Percentiles rank a stretch among this genome's conserved stretches.
Evolutionary conservation across 2,329 filamentous ascomycete species (phyloP).

Genomic region (Celoporthe dispersa): DNA sequence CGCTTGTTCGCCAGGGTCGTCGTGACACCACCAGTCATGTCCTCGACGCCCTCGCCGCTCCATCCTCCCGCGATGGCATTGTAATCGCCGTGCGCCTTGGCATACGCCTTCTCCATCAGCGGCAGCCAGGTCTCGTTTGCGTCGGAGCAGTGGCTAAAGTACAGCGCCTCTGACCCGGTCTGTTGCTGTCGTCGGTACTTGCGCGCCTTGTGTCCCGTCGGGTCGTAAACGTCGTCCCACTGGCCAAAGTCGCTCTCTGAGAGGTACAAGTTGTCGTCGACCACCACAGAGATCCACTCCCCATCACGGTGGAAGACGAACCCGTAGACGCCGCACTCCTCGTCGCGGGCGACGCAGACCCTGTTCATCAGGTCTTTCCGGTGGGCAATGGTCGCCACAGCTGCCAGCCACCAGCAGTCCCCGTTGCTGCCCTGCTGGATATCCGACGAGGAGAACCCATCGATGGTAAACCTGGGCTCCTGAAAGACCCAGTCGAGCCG

Average conservation of each 20-base stretch:
- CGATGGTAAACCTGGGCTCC: constrained; percentile 45
- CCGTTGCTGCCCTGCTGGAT: constrained; percentile 53
- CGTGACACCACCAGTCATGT: constrained; percentile 61
- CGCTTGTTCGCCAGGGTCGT: constrained; percentile 59
- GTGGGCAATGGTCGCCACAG: constrained; percentile 69
- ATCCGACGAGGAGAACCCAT: constrained; percentile 46
- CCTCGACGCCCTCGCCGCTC: constrained; percentile 56
- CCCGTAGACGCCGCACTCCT: constrained; percentile 72
- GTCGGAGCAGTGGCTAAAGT: constrained; percentile 71
- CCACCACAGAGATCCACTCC: constrained; percentile 72
- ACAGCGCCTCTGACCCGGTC: constrained; percentile 69
- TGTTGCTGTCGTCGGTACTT: constrained; percentile 66
- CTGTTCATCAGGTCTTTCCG: constrained; percentile 66
- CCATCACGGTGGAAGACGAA: constrained; percentile 75
- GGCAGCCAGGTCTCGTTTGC: constrained; percentile 77
- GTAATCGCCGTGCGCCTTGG: constrained; percentile 78
- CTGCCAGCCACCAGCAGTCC: constrained; percentile 76
- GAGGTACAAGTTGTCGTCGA: constrained; percentile 74
- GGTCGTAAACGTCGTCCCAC: constrained; percentile 36
- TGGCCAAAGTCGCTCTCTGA: constrained; percentile 57
- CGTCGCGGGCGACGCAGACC: constrained; percentile 69
- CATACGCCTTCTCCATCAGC: constrained; percentile 40
- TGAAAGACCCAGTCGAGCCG: constrained; percentile 50
- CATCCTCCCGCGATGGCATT: constrained; percentile 69
- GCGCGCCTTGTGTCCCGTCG: constrained; percentile 56